A percentile compares a stretch with the other conserved stretches of the same genome.
Evolutionary conservation across 2,329 filamentous ascomycete genomes (phyloP).

Genomic region (Aspergillus chevalieri): DNA sequence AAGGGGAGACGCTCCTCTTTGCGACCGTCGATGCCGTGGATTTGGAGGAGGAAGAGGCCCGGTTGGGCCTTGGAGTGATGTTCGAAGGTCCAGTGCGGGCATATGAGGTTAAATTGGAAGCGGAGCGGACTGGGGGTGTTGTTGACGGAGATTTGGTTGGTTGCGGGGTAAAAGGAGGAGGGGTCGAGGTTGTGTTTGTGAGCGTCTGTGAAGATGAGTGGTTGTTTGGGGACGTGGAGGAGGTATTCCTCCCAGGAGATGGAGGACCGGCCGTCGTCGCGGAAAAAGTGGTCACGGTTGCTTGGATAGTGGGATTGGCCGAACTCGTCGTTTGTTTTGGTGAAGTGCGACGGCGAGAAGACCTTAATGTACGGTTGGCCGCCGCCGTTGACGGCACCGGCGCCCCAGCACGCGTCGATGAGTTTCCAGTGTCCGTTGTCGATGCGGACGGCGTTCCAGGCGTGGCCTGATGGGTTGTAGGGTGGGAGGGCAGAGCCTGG

Average conservation of each 20-base stretch:
- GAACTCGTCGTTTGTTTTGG: conserved; percentile 69
- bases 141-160: conserved; percentile 56
- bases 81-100: conserved; percentile 75
- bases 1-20: conserved; percentile 65
- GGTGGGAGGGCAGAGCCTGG: conserved; percentile 62
- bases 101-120: conserved; percentile 75
- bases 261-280: conserved; percentile 58
- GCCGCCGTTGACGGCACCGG: conserved; percentile 58
- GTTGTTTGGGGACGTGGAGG: conserved; percentile 49
- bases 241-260: conserved; percentile 79
- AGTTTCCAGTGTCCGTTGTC: conserved; percentile 88
- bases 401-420: conserved; percentile 88
- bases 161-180: conserved; percentile 56
- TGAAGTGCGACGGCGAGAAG: conserved; percentile 61
- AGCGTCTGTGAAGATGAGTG: conserved; percentile 43
- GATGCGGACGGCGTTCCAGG: conserved; percentile 89
- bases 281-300: conserved; percentile 64
- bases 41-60: conserved; percentile 62
- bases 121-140: conserved; percentile 54
- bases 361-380: conserved; percentile 57
- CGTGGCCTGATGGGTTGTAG: conserved; percentile 58
- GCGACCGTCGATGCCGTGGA: conserved; percentile 60
- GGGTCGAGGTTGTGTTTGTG: conserved; percentile 47
- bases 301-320: conserved; percentile 72
- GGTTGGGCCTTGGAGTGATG: conserved; percentile 54